A percentile compares a stretch with the other conserved stretches of the same genome.
Evolutionary conservation across 441 rosid genomes (phyloP).

Genomic region (Pelargonium fulgidum): DNA sequence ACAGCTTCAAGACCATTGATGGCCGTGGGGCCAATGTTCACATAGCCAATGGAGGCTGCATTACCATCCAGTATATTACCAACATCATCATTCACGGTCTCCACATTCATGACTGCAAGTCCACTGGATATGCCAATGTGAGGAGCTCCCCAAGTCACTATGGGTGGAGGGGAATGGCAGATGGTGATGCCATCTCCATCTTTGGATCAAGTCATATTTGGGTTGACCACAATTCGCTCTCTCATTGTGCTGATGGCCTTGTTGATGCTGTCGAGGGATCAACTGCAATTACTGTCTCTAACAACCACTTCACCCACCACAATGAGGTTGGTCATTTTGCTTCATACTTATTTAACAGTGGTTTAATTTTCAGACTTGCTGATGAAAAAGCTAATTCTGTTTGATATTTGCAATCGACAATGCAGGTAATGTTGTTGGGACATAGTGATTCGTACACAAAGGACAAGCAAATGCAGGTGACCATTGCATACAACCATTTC

Average conservation of each 20-base stretch:
- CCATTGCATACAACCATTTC: slow-evolving; percentile 92
- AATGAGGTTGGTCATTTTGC: slow-evolving; percentile 54
- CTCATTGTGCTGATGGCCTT: slow-evolving; percentile 88
- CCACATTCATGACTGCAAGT: slow-evolving; percentile 80
- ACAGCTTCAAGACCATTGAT: slow-evolving; percentile 89
- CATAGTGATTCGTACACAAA: slow-evolving; percentile 78
- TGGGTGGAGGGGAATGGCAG: slow-evolving; percentile 93
- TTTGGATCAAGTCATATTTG: slow-evolving; percentile 87
- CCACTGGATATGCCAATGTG: slow-evolving; percentile 86
- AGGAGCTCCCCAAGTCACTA: slow-evolving; percentile 76
- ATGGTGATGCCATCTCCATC: slow-evolving; percentile 88
- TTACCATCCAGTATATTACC: slow-evolving; percentile 74
- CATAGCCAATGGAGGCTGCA: slow-evolving; percentile 82
- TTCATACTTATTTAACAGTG: background rate
- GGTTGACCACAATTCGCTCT: slow-evolving; percentile 88
- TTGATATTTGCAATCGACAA: background rate
- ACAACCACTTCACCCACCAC: slow-evolving; percentile 87
- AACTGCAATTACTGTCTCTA: slow-evolving; percentile 81
- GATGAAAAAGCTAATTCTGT: slow-evolving; percentile 9
- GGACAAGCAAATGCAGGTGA: slow-evolving; percentile 89
- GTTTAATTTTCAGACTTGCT: background rate
- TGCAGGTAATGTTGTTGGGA: slow-evolving; percentile 71
- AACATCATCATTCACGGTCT: slow-evolving; percentile 85
- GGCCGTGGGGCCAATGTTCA: slow-evolving; percentile 85
- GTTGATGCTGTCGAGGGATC: slow-evolving; percentile 96